Percentiles rank a stretch among this genome's conserved stretches.
Conservation (phyloP, 805 yeast genomes). For the Yamadazyma takamatsuzukensis region DNA sequence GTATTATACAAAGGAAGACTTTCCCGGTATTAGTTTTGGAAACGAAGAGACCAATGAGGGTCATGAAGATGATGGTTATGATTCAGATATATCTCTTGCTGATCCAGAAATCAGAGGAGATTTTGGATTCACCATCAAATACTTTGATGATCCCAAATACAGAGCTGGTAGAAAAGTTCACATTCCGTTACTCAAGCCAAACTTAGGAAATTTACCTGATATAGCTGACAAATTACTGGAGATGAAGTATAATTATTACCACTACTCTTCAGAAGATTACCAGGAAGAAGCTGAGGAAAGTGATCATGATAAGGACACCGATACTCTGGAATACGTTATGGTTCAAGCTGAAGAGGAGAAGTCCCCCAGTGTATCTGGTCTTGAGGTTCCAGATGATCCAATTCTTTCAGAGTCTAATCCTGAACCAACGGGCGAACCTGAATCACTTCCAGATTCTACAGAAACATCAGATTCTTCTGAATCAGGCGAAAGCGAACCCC, state of each 20-base stretch:
- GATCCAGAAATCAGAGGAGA: constrained; percentile 49
- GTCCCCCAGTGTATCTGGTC: not conserved
- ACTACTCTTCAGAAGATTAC: constrained; percentile 26
- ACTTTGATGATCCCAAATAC: constrained; percentile 14
- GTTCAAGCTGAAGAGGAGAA: constrained; percentile 3
- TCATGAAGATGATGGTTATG: constrained; percentile 30
- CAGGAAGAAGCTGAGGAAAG: constrained; percentile 1
- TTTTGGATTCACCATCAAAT: constrained; percentile 46
- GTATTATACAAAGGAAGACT: constrained; percentile 25
- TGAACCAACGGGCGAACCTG: constrained; percentile 4
- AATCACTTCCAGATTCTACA: no score
- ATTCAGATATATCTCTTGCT: constrained; percentile 49
- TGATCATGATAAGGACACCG: not conserved
- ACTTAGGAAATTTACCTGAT: constrained; percentile 36
- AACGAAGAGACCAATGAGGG: constrained; percentile 8
- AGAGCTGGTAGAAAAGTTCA: constrained; percentile 25
- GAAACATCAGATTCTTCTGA: constrained; percentile 1
- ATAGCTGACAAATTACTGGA: constrained; percentile 26
- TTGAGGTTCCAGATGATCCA: not conserved
- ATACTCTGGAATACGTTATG: constrained; percentile 6
- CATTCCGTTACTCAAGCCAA: constrained; percentile 45
- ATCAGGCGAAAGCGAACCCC: constrained; percentile 6
- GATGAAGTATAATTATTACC: constrained; percentile 27
- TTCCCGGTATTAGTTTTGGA: constrained; percentile 30
- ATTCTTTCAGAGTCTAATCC: not conserved